Conservation (phyloP, 2,329 filamentous ascomycete genomes). For the Trichoderma endophyticum region DNA sequence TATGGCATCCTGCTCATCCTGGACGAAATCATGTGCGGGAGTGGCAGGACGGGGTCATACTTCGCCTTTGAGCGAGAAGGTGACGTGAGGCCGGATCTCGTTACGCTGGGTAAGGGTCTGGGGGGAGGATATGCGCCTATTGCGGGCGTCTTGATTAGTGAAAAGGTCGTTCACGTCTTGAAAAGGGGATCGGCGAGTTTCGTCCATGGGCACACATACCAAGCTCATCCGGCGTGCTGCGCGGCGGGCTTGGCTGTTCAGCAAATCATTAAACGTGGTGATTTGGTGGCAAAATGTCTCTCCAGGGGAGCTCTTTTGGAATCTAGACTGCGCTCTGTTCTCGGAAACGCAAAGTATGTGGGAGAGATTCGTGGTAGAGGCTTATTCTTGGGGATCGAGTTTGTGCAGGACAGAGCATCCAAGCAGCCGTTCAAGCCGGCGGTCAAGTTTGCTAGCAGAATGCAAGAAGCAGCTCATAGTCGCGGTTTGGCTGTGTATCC, state of each 20-base stretch:
- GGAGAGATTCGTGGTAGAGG: slow-evolving; percentile 61
- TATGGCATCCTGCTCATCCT: slow-evolving; percentile 73
- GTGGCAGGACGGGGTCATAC: slow-evolving; percentile 56
- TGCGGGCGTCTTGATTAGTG: slow-evolving; percentile 56
- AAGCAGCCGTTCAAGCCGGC: slow-evolving; percentile 36
- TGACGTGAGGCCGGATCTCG: slow-evolving; percentile 57
- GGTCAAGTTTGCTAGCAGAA: slow-evolving; percentile 27
- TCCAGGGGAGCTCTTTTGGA: slow-evolving; percentile 51
- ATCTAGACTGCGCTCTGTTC: slow-evolving; percentile 38
- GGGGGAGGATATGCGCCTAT: slow-evolving; percentile 62
- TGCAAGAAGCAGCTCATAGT: slow-evolving; percentile 32
- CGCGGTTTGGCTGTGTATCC: slow-evolving; percentile 54
- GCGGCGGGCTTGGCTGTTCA: slow-evolving; percentile 62
- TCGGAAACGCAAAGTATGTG: slow-evolving; percentile 48
- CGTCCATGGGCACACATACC: slow-evolving; percentile 59
- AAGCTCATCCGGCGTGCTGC: slow-evolving; percentile 58
- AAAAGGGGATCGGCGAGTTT: slow-evolving; percentile 36
- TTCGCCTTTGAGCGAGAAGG: slow-evolving; percentile 61
- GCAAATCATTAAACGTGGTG: slow-evolving; percentile 53
- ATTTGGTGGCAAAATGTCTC: slow-evolving; percentile 56
- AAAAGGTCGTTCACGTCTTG: slow-evolving; percentile 47
- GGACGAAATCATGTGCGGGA: slow-evolving; percentile 74
- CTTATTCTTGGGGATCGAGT: slow-evolving; percentile 48
- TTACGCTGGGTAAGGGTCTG: slow-evolving; percentile 64
- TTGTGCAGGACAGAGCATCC: slow-evolving; percentile 35